Evolutionary conservation across 2,329 filamentous ascomycete species (phyloP).

Genomic region (Camptophora hylomeconis): DNA sequence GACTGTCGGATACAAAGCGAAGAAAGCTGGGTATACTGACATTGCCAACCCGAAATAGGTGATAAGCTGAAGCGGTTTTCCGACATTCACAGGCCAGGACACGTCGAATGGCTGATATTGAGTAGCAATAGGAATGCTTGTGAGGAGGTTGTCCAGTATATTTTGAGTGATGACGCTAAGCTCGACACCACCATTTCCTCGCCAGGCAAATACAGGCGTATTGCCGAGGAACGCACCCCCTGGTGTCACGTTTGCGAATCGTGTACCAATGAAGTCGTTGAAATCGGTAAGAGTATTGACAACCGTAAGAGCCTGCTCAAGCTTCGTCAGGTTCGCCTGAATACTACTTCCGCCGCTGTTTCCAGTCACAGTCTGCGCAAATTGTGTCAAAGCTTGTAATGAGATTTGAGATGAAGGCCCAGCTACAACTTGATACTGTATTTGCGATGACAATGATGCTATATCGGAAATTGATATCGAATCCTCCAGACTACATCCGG

Average conservation of each 20-base stretch:
- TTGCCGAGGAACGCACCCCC: slow-evolving; percentile 71
- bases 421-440: slow-evolving; percentile 23
- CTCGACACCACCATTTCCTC: slow-evolving; percentile 50
- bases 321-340: slow-evolving; percentile 20
- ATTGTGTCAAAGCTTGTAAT: slow-evolving; percentile 16
- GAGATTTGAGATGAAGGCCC: slow-evolving; percentile 24
- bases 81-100: slow-evolving; percentile 55
- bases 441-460: slow-evolving; percentile 19
- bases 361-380: slow-evolving; percentile 17
- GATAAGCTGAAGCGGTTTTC: slow-evolving; percentile 64
- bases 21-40: slow-evolving; percentile 70
- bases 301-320: slow-evolving; percentile 31
- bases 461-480: slow-evolving; percentile 22
- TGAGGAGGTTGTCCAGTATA: slow-evolving; percentile 50
- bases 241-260: slow-evolving; percentile 57
- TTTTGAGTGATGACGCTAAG: slow-evolving; percentile 43
- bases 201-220: slow-evolving; percentile 57
- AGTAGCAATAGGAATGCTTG: slow-evolving; percentile 55
- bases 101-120: slow-evolving; percentile 64
- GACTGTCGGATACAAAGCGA: slow-evolving; percentile 75
- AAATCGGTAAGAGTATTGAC: slow-evolving; percentile 58
- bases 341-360: slow-evolving; percentile 19
- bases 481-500: slow-evolving; percentile 39
- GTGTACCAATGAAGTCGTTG: slow-evolving; percentile 47
- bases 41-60: slow-evolving; percentile 72